These are phyloP conservation scores for Lasiodiplodia theobromae DNA, from an alignment of 2,329 filamentous ascomycete genomes.

Conservation along the genomic window DNA sequence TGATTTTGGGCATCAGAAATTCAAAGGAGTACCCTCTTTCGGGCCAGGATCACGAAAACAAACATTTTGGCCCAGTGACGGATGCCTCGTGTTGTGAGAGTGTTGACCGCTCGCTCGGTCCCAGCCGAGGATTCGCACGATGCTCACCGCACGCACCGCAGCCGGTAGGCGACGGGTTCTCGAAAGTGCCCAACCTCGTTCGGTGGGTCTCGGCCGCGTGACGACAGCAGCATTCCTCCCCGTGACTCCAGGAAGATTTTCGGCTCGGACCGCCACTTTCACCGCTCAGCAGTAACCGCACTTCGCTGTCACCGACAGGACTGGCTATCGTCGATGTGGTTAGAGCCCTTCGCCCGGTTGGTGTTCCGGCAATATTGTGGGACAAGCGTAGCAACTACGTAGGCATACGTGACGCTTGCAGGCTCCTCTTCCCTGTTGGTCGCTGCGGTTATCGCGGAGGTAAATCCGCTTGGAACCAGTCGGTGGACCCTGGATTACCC, in stretches of 20 bases:
- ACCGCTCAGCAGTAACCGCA: conserved; percentile 17
- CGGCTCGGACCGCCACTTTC: conserved; percentile 14
- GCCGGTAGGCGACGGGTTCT: neutral
- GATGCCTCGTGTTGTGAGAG: neutral
- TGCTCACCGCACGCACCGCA: neutral
- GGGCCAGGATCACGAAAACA: neutral
- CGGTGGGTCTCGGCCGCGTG: conserved; percentile 7
- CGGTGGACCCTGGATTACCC: conserved; percentile 9
- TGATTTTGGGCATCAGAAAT: conserved; percentile 11
- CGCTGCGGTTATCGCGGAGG: conserved; percentile 18
- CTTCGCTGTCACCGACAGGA: neutral
- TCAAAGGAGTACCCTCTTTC: neutral
- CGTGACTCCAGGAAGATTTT: conserved; percentile 11
- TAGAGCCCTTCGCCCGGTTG: conserved; percentile 3
- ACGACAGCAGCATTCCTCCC: conserved; percentile 14
- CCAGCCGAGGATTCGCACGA: conserved; percentile 1
- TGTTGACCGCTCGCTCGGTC: neutral
- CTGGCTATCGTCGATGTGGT: conserved; percentile 2
- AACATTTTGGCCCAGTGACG: neutral
- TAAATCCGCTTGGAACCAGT: neutral
- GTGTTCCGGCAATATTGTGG: conserved; percentile 16
- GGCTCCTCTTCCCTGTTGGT: neutral
- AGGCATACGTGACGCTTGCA: neutral
- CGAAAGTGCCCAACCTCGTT: conserved; percentile 2
- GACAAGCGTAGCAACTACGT: conserved; percentile 6